Evolutionary conservation across 148 eudicot species (phyloP), one percentile per base, ranked within the genome.

Genomic region (Mesembryanthemum crystallinum): DNA sequence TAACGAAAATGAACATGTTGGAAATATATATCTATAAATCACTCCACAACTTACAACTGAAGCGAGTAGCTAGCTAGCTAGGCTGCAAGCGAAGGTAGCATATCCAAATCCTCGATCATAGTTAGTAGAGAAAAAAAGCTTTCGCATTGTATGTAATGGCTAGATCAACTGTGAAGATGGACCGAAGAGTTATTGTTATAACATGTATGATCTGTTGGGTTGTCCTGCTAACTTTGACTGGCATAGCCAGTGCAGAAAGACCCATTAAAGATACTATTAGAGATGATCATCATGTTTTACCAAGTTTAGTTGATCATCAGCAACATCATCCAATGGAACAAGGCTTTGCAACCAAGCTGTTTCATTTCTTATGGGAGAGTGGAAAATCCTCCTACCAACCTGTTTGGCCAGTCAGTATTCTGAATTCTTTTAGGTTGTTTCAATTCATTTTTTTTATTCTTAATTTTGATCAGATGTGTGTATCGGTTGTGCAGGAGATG

Each of bases 381-480:
- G 90, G 85, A 47, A 73, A 75, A 43, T 81, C 86, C 28, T 85
- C 86, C 18, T 87, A 87, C 63, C 74, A 83, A 64, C 90, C 82
- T 78, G 80, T 88, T 75, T 88, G 88, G 89, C 91, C 87, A 55
- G 87, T 88, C 33, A 85, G 87, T 79, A 49, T 0, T 7, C 4
- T 18, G 37, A 23, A 27, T 39, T 9, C 23, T 72, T 52, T 0
- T 51, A n/a, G n/a, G 23, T 51, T 33, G 2, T 66, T 37, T 8
- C 25, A 2, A 66, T 0, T 2, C 5, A 4, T 21, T 33, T 32
- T 9, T 33, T 35, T 32, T 20, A 1, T 7, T 45, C 14, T 45
- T 45, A 45, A 45, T 45, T 45, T 45, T 45, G 49, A 11, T 45
- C 14, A 45, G 49, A 45, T 21, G 6, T 43, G 13, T 78, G 47